Evolutionary conservation across 495 filamentous ascomycete genomes (phyloP).

Genomic region (Aspergillus bridgeri): DNA sequence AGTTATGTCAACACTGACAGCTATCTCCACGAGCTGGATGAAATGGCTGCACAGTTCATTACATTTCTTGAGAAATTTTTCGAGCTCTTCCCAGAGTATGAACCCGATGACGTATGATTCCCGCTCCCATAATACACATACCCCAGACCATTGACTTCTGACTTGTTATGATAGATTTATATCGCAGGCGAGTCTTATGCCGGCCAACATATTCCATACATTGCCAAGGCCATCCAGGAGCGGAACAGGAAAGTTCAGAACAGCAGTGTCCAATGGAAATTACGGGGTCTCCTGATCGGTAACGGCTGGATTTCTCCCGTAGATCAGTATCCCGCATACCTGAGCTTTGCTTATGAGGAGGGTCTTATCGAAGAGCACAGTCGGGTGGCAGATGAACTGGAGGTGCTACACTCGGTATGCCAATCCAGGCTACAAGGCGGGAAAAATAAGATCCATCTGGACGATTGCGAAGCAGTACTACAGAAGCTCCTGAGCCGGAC

Average conservation of each 20-base stretch:
- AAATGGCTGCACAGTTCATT: slow-evolving; percentile 88
- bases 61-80: slow-evolving; percentile 90
- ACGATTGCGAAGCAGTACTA: slow-evolving; percentile 70
- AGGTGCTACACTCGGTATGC: slow-evolving; percentile 67
- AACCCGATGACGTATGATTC: slow-evolving; percentile 78
- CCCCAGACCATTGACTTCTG: slow-evolving; percentile 20
- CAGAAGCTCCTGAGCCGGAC: slow-evolving; percentile 63
- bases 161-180: slow-evolving; percentile 65
- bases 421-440: slow-evolving; percentile 51
- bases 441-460: slow-evolving; percentile 61
- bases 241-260: slow-evolving; percentile 57
- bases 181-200: slow-evolving; percentile 95
- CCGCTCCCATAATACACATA: slow-evolving; percentile 1
- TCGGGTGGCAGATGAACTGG: slow-evolving; percentile 59
- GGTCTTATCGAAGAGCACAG: slow-evolving; percentile 67
- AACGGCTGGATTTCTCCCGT: slow-evolving; percentile 93
- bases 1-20: slow-evolving; percentile 89
- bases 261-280: slow-evolving; percentile 58
- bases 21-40: slow-evolving; percentile 77
- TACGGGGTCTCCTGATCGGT: slow-evolving; percentile 87
- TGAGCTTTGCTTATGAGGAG: slow-evolving; percentile 72
- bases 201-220: slow-evolving; percentile 95
- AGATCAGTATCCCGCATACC: slow-evolving; percentile 88
- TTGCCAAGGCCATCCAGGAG: slow-evolving; percentile 80
- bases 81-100: slow-evolving; percentile 83